phyloP scores from a whole-genome alignment of 768 basidiomycete genomes.

The Tylopilus plumbeoviolaceoides region DNA sequence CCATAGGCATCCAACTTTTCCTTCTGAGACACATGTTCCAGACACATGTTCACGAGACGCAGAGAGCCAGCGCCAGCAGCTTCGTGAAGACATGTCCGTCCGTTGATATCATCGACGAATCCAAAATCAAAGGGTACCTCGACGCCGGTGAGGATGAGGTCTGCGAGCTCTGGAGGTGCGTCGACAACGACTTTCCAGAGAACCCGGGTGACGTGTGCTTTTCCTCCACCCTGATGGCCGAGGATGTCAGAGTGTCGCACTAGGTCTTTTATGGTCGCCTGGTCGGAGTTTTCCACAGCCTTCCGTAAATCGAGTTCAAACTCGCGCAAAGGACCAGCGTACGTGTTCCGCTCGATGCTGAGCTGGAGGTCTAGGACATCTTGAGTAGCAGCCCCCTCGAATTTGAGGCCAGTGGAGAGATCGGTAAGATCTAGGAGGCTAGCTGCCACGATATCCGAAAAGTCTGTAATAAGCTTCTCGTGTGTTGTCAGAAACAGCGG shows the following conservation, averaged over 20 bases:
- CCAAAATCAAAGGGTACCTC: constrained; percentile 77
- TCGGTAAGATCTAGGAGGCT: constrained; percentile 79
- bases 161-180: constrained; percentile 66
- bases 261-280: constrained; percentile 60
- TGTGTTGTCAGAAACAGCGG: constrained; percentile 11
- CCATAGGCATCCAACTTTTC: constrained; percentile 86
- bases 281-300: constrained; percentile 63
- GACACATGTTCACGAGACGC: constrained; percentile 76
- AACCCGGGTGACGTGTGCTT: constrained; percentile 79
- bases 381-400: constrained; percentile 74
- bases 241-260: constrained; percentile 68
- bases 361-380: constrained; percentile 75
- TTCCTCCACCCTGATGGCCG: constrained; percentile 54
- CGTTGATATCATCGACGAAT: constrained; percentile 96
- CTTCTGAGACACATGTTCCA: constrained; percentile 65
- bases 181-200: constrained; percentile 91
- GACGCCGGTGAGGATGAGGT: constrained; percentile 68
- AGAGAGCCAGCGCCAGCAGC: constrained; percentile 82
- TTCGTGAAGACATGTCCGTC: constrained; percentile 89
- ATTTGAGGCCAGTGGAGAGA: constrained; percentile 66
- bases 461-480: constrained; percentile 82
- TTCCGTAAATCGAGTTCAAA: constrained; percentile 84
- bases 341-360: constrained; percentile 53
- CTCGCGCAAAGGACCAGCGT: constrained; percentile 77
- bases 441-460: constrained; percentile 87